Evolutionary conservation across 768 basidiomycete species (phyloP).

Genomic region (Mycena filopes): DNA sequence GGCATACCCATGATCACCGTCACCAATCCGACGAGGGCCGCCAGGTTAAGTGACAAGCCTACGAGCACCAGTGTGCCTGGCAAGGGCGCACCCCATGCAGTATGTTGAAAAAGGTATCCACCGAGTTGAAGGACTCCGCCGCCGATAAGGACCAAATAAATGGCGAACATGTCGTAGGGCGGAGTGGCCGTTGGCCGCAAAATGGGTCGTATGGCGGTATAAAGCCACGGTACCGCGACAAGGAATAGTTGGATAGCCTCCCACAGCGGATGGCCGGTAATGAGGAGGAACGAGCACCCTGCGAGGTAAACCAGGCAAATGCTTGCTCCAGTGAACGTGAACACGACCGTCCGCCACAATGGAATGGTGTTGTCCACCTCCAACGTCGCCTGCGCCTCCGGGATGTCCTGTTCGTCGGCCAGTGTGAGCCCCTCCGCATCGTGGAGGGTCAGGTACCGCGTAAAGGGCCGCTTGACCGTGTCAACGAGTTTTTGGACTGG

Average conservation of each 20-base stretch:
- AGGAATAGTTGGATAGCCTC: conserved; percentile 54
- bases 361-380: conserved; percentile 47
- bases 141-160: conserved; percentile 63
- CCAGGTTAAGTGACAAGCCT: conserved; percentile 54
- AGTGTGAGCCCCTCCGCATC: conserved; percentile 63
- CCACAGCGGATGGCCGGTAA: conserved; percentile 49
- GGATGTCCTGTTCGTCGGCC: conserved; percentile 34
- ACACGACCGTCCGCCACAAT: conserved; percentile 69
- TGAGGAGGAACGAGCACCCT: conserved; percentile 64
- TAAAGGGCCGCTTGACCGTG: conserved; percentile 47
- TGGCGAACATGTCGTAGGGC: conserved; percentile 69
- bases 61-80: conserved; percentile 45
- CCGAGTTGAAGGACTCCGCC: conserved; percentile 61
- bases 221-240: conserved; percentile 71
- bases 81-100: conserved; percentile 47
- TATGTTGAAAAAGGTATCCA: conserved; percentile 63
- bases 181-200: conserved; percentile 64
- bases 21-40: conserved; percentile 55
- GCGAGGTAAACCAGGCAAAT: conserved; percentile 70
- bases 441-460: conserved; percentile 57
- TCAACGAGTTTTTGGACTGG: conserved; percentile 38
- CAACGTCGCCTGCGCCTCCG: conserved; percentile 22
- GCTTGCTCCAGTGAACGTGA: conserved; percentile 65
- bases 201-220: conserved; percentile 66
- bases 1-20: conserved; percentile 67